Conservation (phyloP, 2,329 filamentous ascomycete genomes). For the Paracamarosporium sp. region DNA sequence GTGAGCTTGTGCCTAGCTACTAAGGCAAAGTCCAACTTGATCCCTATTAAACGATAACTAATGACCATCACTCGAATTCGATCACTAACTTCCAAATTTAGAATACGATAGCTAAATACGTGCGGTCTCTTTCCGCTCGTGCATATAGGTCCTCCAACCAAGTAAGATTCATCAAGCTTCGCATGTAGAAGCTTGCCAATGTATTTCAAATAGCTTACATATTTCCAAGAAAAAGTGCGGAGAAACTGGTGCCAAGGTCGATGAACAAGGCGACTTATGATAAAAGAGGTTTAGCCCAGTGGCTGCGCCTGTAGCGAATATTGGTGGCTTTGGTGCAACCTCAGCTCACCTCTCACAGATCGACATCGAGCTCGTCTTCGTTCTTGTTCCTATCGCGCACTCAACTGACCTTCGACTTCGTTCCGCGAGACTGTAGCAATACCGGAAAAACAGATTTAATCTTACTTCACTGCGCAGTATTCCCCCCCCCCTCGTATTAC, state of each 20-base stretch:
- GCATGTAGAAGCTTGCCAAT: neutral
- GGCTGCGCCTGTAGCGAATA: neutral
- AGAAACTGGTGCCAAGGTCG: neutral
- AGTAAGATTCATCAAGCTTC: neutral
- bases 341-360: neutral
- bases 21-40: neutral
- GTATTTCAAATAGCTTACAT: neutral
- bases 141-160: neutral
- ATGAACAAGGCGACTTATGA: neutral
- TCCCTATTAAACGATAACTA: neutral
- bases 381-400: neutral
- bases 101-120: neutral
- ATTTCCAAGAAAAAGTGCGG: neutral
- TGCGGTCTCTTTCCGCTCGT: neutral
- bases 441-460: neutral
- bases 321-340: neutral
- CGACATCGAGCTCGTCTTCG: neutral
- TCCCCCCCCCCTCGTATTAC: neutral
- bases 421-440: neutral
- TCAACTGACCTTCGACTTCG: neutral
- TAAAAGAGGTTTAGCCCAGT: neutral
- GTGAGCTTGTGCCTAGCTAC: too few relatives aligned
- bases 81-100: neutral
- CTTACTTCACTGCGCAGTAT: neutral
- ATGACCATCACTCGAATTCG: neutral